Evolutionary conservation across 202 grass and related monocot species (phyloP).

Genomic region (Brachypodium distachyon): DNA sequence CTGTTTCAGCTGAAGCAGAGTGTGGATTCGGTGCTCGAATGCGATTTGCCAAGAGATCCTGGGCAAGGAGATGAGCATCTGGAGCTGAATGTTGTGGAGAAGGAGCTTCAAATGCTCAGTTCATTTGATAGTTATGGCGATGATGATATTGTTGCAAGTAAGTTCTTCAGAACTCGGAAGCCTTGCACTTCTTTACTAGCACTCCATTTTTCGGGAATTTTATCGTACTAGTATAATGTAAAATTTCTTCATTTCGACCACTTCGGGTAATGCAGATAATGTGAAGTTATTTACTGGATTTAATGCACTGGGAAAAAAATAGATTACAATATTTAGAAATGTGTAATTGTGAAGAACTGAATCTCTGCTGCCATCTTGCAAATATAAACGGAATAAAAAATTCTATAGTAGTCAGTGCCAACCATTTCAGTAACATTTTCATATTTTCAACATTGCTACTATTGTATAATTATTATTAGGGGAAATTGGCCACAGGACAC

Average conservation of each 20-base stretch:
- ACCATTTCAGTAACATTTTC: background rate
- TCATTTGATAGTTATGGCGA: constrained; percentile 29
- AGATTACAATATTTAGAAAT: constrained; percentile 1
- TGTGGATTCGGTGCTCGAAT: constrained; percentile 30
- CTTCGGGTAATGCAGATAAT: background rate
- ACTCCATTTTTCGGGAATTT: background rate
- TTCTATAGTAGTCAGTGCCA: background rate
- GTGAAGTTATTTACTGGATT: constrained; percentile 14
- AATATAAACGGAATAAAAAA: background rate
- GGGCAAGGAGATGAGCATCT: constrained; percentile 19
- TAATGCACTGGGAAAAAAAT: background rate
- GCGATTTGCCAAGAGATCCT: constrained; percentile 16
- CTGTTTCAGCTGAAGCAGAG: constrained; percentile 34
- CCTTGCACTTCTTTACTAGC: background rate
- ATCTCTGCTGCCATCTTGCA: background rate
- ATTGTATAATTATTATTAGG: constrained; percentile 5
- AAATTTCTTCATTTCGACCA: background rate
- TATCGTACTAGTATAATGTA: background rate
- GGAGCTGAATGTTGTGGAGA: constrained; percentile 43
- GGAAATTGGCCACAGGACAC: too few relatives aligned
- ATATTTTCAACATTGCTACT: background rate
- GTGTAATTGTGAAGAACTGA: constrained; percentile 7
- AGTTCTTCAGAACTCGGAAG: constrained; percentile 27
- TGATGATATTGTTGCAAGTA: constrained; percentile 23
- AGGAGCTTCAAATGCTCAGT: constrained; percentile 54